phyloP scores from a whole-genome alignment of 2,329 filamentous ascomycete species.

The Neoarthrinium moseri region DNA sequence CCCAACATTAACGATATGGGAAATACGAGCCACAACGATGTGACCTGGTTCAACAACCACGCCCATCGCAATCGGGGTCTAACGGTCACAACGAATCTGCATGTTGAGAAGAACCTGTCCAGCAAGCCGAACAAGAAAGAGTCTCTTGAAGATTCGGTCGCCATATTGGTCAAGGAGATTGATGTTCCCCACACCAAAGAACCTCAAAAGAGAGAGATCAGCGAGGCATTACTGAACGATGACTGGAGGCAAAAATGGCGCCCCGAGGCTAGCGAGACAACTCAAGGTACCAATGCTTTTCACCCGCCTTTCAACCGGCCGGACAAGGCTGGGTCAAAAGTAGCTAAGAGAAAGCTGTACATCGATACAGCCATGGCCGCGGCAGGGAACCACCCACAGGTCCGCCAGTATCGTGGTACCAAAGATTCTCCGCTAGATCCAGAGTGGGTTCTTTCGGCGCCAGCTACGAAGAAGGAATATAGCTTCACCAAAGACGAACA shows the following conservation, averaged over 20 bases:
- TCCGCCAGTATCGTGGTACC: constrained; percentile 16
- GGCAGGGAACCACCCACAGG: constrained; percentile 10
- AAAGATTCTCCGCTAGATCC: constrained; percentile 17
- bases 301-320: too few relatives aligned
- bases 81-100: too few relatives aligned
- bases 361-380: constrained; percentile 15
- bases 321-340: constrained; percentile 7
- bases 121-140: too few relatives aligned
- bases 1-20: too few relatives aligned
- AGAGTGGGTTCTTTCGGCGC: constrained; percentile 26
- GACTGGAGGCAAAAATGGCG: constrained; percentile 12
- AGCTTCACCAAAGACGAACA: background rate
- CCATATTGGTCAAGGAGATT: too few relatives aligned
- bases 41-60: too few relatives aligned
- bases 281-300: too few relatives aligned
- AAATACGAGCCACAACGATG: too few relatives aligned
- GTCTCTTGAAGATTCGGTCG: too few relatives aligned
- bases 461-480: constrained; percentile 23
- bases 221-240: constrained; percentile 8
- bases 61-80: too few relatives aligned
- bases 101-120: too few relatives aligned
- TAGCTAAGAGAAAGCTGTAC: constrained; percentile 13
- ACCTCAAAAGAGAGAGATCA: background rate
- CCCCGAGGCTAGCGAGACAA: background rate
- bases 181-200: background rate